These are phyloP conservation scores for Chimonanthus praecox DNA, from an alignment of 164 flowering plant species.

Conservation along the genomic window DNA sequence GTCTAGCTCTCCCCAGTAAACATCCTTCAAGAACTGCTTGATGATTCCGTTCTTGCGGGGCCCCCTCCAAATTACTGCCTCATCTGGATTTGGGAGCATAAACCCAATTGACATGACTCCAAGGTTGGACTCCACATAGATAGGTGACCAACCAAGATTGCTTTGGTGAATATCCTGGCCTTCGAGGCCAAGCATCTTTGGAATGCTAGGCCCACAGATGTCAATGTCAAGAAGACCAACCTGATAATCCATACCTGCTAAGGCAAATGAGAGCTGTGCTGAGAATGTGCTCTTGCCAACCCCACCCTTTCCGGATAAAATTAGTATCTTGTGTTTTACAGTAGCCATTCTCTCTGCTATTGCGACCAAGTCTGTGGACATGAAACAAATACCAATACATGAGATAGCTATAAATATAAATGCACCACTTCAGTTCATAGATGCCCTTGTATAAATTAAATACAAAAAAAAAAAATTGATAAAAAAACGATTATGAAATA, in stretches of 20 bases:
- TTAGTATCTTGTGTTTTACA: slow-evolving; percentile 88
- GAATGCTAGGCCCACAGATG: slow-evolving; percentile 94
- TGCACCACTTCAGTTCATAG: background rate
- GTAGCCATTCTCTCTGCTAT: slow-evolving; percentile 88
- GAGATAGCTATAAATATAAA: background rate
- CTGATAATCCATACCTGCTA: slow-evolving; percentile 78
- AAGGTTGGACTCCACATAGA: slow-evolving; percentile 83
- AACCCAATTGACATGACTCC: slow-evolving; percentile 97
- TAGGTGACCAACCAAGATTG: slow-evolving; percentile 91
- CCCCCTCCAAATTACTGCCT: slow-evolving; percentile 95
- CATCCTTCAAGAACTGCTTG: slow-evolving; percentile 86
- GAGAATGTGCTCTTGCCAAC: slow-evolving; percentile 98
- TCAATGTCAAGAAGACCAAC: slow-evolving; percentile 93
- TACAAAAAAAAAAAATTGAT: too few relatives aligned
- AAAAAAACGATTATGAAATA: too few relatives aligned
- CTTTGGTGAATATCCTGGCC: slow-evolving; percentile 91
- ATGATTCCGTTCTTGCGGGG: slow-evolving; percentile 87
- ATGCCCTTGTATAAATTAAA: too few relatives aligned
- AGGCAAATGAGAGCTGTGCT: slow-evolving; percentile 78
- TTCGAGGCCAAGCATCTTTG: slow-evolving; percentile 97
- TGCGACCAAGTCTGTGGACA: slow-evolving; percentile 63
- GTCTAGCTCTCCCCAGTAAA: slow-evolving; percentile 93
- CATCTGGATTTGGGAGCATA: slow-evolving; percentile 86
- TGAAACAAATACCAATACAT: background rate
- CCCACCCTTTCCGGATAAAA: slow-evolving; percentile 94